Base-by-base conservation (phyloP, 768 basidiomycete genomes). In the Lentinula guzmanii region DNA sequence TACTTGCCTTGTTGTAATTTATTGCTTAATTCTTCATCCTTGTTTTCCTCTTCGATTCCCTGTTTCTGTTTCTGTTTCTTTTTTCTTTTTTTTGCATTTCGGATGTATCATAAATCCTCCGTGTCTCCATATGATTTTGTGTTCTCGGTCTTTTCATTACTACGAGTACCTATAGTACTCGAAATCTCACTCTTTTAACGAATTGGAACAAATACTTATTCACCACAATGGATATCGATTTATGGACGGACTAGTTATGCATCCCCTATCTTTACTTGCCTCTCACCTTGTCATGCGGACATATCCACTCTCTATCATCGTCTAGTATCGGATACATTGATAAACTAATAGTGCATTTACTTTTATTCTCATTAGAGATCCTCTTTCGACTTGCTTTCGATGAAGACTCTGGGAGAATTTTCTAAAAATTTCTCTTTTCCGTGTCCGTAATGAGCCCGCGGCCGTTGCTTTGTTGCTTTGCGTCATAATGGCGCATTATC, bases 1-100 rank as follows among this genome's bases (percentile, higher is more conserved):
- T 5, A 18, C 51, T 60, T 37, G 42, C 10, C 28, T 52, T 60
- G 48, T 52, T 60, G 59, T 60, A 60, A 52, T 52, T 52, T 60
- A 60, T 60, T 48, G 13, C 46, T 24, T 59, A 45, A 18, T 37
- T 55, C 53, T 41, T 55, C 37, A 28, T 21, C 5, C 16, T n/a
- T 21, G 0, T 56, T 43, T 33, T 33, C 51, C 35, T 54, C 35
- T 16, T 39, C 37, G 37, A 39, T 39, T 39, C 37, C 37, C 37
- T 39, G 37, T 8, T 13, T 39, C 37, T 28, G 37, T 8, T 13
- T 39, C 5, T 28, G 28, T 39, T 39, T 13, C 37, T 8, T 34
- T 39, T 21, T 9, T 18, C 18, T 6, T 3, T 51, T 15, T 3
- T 18, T 18, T 41, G 41, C 53, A 55, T 15, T 45, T n/a, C 37